Conservation (phyloP, 208 protist species). For the Crithidia sp. region DNA sequence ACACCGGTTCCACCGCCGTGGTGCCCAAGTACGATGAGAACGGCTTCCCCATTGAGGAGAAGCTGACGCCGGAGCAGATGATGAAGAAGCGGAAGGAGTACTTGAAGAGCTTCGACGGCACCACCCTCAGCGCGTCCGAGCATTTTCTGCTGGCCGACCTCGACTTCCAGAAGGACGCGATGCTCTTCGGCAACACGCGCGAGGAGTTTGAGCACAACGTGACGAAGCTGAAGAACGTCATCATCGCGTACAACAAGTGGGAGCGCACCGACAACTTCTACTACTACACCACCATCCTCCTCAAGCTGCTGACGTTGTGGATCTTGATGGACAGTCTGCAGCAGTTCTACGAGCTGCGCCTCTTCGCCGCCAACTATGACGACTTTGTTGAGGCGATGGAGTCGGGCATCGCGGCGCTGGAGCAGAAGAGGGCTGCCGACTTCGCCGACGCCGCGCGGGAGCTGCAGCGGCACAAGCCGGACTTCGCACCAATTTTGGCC, state of each 20-base stretch:
- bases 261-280: slow-evolving; percentile 90
- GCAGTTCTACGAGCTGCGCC: slow-evolving; percentile 77
- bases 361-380: slow-evolving; percentile 72
- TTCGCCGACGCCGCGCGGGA: slow-evolving; percentile 47
- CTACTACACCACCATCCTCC: slow-evolving; percentile 69
- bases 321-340: slow-evolving; percentile 80
- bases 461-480: slow-evolving; percentile 48
- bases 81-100: slow-evolving; percentile 76
- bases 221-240: slow-evolving; percentile 76
- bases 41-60: slow-evolving; percentile 72
- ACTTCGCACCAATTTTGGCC: slow-evolving; percentile 64
- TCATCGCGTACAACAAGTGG: slow-evolving; percentile 82
- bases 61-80: slow-evolving; percentile 60
- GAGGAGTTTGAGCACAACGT: slow-evolving; percentile 89
- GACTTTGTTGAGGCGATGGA: slow-evolving; percentile 75
- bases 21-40: slow-evolving; percentile 72
- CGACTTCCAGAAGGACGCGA: slow-evolving; percentile 86
- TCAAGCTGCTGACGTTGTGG: slow-evolving; percentile 75
- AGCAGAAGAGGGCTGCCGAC: slow-evolving; percentile 37
- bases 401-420: slow-evolving; percentile 52
- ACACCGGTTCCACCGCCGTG: slow-evolving; percentile 46
- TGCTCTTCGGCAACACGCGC: slow-evolving; percentile 80
- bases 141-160: slow-evolving; percentile 91
- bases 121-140: slow-evolving; percentile 73
- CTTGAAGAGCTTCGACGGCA: slow-evolving; percentile 85